Percentiles rank a stretch among this genome's conserved stretches.
phyloP scores from a whole-genome alignment of 805 yeast genomes.

The Wickerhamomyces pijperi region DNA sequence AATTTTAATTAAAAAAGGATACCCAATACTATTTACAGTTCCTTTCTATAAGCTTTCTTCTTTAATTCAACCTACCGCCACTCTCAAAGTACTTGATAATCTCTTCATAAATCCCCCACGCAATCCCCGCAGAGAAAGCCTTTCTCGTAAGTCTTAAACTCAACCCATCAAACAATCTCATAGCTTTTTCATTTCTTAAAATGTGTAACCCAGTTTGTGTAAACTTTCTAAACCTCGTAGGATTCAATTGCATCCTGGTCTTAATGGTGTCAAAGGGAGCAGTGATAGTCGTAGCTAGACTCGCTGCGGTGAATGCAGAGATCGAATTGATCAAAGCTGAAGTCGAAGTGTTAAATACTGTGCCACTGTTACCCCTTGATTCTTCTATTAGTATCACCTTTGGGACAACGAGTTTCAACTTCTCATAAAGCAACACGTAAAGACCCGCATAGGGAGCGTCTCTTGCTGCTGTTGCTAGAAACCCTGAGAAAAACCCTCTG shows the following conservation, averaged over 20 bases:
- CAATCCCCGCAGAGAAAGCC: slow-evolving; percentile 86
- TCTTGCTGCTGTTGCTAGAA: slow-evolving; percentile 74
- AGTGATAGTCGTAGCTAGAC: slow-evolving; percentile 71
- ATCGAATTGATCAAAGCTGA: slow-evolving; percentile 55
- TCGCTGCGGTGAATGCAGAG: slow-evolving; percentile 75
- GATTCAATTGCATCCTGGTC: slow-evolving; percentile 76
- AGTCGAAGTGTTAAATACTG: slow-evolving; percentile 22
- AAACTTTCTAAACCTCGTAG: slow-evolving; percentile 32
- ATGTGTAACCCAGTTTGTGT: slow-evolving; percentile 27
- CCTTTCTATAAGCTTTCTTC: no score
- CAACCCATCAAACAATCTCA: slow-evolving; percentile 71
- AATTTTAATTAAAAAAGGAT: no score
- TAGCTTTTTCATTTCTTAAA: slow-evolving; percentile 33
- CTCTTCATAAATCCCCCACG: slow-evolving; percentile 96
- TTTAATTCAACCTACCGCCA: no score
- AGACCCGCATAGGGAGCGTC: slow-evolving; percentile 97
- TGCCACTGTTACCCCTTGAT: no score
- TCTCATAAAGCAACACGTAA: slow-evolving; percentile 78
- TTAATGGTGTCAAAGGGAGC: slow-evolving; percentile 94
- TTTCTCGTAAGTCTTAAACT: slow-evolving; percentile 73
- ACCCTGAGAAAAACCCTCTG: slow-evolving; percentile 75
- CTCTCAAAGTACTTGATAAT: slow-evolving; percentile 31
- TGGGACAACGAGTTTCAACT: slow-evolving; percentile 51
- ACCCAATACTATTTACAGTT: no score
- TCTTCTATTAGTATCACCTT: slow-evolving; percentile 1